phyloP scores from a whole-genome alignment of 163 green algal species.

The Picocystis sp. region DNA sequence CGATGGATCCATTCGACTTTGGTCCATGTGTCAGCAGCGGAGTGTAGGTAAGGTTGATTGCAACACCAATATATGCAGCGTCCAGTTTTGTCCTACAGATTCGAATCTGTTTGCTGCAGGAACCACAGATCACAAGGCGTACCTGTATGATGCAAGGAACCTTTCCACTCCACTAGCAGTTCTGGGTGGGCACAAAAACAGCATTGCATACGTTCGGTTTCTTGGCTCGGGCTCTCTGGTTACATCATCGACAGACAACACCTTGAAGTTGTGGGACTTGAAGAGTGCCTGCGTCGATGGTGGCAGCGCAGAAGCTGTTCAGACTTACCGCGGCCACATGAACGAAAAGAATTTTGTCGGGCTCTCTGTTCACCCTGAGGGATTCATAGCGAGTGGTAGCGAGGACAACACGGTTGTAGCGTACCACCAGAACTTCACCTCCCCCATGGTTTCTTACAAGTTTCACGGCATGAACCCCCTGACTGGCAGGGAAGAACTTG shows the following conservation, averaged over 20 bases:
- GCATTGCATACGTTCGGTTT: slow-evolving; percentile 61
- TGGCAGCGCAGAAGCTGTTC: slow-evolving; percentile 11
- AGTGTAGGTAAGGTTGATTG: slow-evolving; percentile 13
- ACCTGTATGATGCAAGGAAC: slow-evolving; percentile 38
- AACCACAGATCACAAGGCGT: slow-evolving; percentile 42
- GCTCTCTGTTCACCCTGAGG: slow-evolving; percentile 34
- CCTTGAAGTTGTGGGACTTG: slow-evolving; percentile 51
- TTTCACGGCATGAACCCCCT: slow-evolving; percentile 23
- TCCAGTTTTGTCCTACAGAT: slow-evolving; percentile 48
- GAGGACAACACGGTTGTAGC: slow-evolving; percentile 42
- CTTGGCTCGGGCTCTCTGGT: slow-evolving; percentile 30
- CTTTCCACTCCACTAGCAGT: slow-evolving; percentile 23
- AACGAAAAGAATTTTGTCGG: slow-evolving; percentile 80
- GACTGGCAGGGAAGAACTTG: slow-evolving; percentile 10
- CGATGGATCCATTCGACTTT: slow-evolving; percentile 53
- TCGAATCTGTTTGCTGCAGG: slow-evolving; percentile 50
- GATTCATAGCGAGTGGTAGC: slow-evolving; percentile 47
- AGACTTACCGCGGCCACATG: slow-evolving; percentile 38
- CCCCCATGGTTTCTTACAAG: slow-evolving; percentile 24
- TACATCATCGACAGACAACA: slow-evolving; percentile 55
- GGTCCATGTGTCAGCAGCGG: slow-evolving; percentile 21
- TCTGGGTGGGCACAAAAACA: slow-evolving; percentile 31
- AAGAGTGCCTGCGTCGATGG: not conserved
- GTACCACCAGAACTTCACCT: slow-evolving; percentile 1
- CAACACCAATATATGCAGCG: slow-evolving; percentile 59